Evolutionary conservation across 768 basidiomycete genomes (phyloP).

Genomic region (Lentinus brumalis): DNA sequence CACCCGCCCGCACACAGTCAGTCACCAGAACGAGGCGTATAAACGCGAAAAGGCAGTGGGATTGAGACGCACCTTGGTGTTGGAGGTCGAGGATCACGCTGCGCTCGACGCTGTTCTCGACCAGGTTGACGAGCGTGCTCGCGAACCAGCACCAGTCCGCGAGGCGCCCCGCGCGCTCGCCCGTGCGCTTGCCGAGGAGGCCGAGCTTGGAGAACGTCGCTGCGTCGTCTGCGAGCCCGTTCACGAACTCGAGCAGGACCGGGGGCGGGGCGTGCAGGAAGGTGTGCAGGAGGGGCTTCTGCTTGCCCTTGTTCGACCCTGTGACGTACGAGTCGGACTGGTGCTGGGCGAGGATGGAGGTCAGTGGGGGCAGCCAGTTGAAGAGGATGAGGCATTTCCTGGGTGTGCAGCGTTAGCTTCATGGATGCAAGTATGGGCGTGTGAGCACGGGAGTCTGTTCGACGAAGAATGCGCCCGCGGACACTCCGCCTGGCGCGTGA

Average conservation of each 20-base stretch:
- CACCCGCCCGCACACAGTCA: neutral
- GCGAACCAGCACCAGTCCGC: slow-evolving; percentile 89
- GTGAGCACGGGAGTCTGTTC: no score
- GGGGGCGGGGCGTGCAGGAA: slow-evolving; percentile 82
- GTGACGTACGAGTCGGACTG: slow-evolving; percentile 61
- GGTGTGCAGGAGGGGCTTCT: slow-evolving; percentile 69
- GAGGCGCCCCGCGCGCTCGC: slow-evolving; percentile 70
- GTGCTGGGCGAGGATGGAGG: slow-evolving; percentile 70
- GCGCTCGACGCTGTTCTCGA: slow-evolving; percentile 82
- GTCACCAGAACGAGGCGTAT: neutral
- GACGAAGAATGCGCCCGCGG: no score
- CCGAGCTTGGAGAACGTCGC: slow-evolving; percentile 75
- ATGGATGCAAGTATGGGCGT: neutral
- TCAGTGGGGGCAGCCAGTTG: slow-evolving; percentile 82
- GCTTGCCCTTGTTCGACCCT: slow-evolving; percentile 17
- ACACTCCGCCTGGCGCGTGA: no score
- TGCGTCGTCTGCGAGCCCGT: slow-evolving; percentile 77
- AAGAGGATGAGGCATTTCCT: slow-evolving; percentile 83
- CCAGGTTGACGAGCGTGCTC: slow-evolving; percentile 75
- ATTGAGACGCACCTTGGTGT: slow-evolving; percentile 51
- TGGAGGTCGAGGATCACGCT: slow-evolving; percentile 65
- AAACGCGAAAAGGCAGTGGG: neutral
- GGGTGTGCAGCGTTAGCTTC: neutral
- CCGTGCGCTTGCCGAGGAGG: slow-evolving; percentile 62
- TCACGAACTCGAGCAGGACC: slow-evolving; percentile 75